Conservation (phyloP, 2,329 filamentous ascomycete genomes). For the Aspergillus viridinutans region DNA sequence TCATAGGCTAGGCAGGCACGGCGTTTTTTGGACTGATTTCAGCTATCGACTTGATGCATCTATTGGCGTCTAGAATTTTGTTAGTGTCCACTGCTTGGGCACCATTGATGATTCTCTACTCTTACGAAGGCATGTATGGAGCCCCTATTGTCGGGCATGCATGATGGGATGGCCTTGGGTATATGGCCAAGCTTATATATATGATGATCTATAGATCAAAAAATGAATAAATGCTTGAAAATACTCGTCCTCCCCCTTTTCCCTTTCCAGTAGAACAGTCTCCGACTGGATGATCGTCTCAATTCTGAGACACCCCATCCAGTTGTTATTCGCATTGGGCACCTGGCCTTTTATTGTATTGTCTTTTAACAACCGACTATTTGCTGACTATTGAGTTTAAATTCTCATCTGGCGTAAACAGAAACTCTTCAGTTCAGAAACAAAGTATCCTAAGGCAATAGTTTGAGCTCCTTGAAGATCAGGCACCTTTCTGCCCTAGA, state of each 20-base stretch:
- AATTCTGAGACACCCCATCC: background rate
- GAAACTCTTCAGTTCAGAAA: background rate
- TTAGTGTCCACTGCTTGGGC: constrained; percentile 12
- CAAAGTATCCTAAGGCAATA: background rate
- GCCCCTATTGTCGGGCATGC: constrained; percentile 8
- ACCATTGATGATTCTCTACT: constrained; percentile 9
- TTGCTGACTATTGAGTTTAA: too few relatives aligned
- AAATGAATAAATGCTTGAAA: background rate
- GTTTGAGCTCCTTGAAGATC: background rate
- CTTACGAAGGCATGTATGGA: constrained; percentile 3
- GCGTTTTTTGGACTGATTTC: background rate
- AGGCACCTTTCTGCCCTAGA: too few relatives aligned
- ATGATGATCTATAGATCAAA: background rate
- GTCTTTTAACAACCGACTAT: too few relatives aligned
- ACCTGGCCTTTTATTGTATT: too few relatives aligned
- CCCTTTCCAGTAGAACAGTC: background rate
- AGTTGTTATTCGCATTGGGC: too few relatives aligned
- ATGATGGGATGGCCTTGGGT: background rate
- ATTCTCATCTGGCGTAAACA: too few relatives aligned
- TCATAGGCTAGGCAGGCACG: background rate
- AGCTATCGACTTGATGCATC: constrained; percentile 5
- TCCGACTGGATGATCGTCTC: background rate
- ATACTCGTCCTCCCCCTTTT: background rate
- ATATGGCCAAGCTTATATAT: background rate
- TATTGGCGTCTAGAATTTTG: constrained; percentile 5